Conservation (phyloP, 345 rosid species). For the Turnera subulata region DNA sequence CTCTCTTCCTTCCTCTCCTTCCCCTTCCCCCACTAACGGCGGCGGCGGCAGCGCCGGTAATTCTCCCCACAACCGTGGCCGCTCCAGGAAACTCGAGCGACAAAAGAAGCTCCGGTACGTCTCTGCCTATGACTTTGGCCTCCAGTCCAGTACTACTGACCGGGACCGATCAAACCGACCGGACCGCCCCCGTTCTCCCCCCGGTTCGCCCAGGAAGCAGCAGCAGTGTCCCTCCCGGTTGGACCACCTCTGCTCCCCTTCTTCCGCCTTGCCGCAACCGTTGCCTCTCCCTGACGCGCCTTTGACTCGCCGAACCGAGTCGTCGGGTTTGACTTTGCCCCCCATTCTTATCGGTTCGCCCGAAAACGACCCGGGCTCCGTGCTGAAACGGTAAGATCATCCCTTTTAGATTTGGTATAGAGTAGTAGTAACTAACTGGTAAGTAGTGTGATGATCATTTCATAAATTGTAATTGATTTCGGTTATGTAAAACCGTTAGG, state of each 20-base stretch:
- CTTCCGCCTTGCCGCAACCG: conserved; percentile 46
- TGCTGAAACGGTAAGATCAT: conserved; percentile 17
- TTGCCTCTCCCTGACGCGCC: conserved; percentile 49
- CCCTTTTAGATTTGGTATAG: too few species aligned
- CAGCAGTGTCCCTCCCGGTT: conserved; percentile 14
- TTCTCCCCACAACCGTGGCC: conserved; percentile 15
- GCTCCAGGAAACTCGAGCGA: conserved; percentile 37
- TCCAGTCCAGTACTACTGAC: too few species aligned
- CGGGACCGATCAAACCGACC: too few species aligned
- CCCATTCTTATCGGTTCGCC: conserved; percentile 17
- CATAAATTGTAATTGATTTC: neutral
- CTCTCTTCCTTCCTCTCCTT: neutral
- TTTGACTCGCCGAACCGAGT: conserved; percentile 15
- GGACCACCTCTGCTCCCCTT: conserved; percentile 26
- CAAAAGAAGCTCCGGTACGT: conserved; percentile 50
- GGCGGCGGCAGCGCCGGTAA: conserved; percentile 8
- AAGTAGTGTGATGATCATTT: neutral
- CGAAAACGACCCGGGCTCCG: conserved; percentile 16
- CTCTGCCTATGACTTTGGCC: conserved; percentile 41
- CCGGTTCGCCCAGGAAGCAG: too few species aligned
- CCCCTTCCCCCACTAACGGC: conserved; percentile 9
- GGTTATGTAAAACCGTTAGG: conserved; percentile 16
- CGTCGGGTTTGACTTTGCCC: conserved; percentile 15
- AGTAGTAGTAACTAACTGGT: too few species aligned
- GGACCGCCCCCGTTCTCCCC: too few species aligned